Base-by-base conservation (phyloP, 148 eudicot species). In the Drosera capensis region DNA sequence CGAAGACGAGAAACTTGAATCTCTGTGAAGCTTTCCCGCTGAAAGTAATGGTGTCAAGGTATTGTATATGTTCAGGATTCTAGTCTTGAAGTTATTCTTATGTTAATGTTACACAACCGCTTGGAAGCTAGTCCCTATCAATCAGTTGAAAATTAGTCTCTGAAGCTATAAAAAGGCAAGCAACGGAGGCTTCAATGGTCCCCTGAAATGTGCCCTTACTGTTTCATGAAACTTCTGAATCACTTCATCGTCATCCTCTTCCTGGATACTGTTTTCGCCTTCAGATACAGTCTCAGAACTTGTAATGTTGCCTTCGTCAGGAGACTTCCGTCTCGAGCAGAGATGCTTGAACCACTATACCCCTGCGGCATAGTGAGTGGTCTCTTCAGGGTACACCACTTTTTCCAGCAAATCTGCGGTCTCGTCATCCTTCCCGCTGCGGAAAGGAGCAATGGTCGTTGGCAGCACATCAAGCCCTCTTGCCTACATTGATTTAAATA, bases 401-500 rank as follows among this genome's bases (percentile, higher is more conserved):
- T 49, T 73, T 59, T 90, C 97, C 2, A 90, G 66, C 47, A 90
- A 60, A 52, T 78, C 80, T 41, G 95, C 97, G 25, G 95, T 90
- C 66, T 78, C 64, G 25, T 72, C 64, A 54, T 90, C 99, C 43
- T 87, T 92, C 40, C 99, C 99, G 19, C 61, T 78, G 24, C 93
- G 77, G 54, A 90, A 84, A 52, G 93, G 99, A 14, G 75, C 52
- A 29, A 90, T 76, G 2, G 95, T 90, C 30, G 99, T 90, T 26
- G 99, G 95, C 46, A 90, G 29, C 63, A 90, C 99, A 63, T 90
- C 99, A 25, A 90, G 88, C 45, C 99, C 99, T 65, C 99, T 77
- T 40, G 99, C 99, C 95, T 90, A 72, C 20, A 49, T 42, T 8
- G 9, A 5, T 9, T 15, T 7, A 8, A 0, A 20, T 37, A 45